Percentiles rank a stretch among this genome's conserved stretches.
phyloP scores from a whole-genome alignment of 2,329 filamentous ascomycete genomes.

The Diaporthe sp. region DNA sequence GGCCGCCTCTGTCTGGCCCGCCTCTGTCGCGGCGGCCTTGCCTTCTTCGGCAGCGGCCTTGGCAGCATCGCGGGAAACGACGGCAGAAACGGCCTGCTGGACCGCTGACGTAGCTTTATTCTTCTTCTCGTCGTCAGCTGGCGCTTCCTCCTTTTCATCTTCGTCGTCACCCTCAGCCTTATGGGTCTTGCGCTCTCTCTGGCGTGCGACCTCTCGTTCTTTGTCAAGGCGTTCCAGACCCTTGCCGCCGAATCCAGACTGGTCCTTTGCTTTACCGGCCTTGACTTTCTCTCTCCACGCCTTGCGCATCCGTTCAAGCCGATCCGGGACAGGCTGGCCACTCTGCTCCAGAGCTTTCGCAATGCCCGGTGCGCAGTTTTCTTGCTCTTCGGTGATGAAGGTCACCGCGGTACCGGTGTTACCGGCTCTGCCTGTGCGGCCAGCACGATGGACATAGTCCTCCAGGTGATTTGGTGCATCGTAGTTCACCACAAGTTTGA shows the following conservation, averaged over 20 bases:
- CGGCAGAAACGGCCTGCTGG: constrained; percentile 68
- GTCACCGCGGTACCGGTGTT: constrained; percentile 96
- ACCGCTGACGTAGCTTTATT: constrained; percentile 75
- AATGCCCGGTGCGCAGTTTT: constrained; percentile 89
- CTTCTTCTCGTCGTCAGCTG: constrained; percentile 74
- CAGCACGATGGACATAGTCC: constrained; percentile 95
- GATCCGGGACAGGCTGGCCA: constrained; percentile 82
- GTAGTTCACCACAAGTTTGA: constrained; percentile 96
- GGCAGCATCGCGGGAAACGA: constrained; percentile 62
- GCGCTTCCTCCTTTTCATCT: constrained; percentile 75
- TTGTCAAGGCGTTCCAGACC: constrained; percentile 92
- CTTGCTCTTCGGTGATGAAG: constrained; percentile 91
- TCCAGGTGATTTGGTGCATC: constrained; percentile 94
- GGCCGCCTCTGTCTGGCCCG: constrained; percentile 45
- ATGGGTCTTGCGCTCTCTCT: constrained; percentile 88
- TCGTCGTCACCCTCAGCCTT: constrained; percentile 86
- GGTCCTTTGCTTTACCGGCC: constrained; percentile 88
- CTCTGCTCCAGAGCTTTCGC: constrained; percentile 94
- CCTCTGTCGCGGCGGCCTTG: constrained; percentile 42
- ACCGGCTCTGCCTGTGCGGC: constrained; percentile 92
- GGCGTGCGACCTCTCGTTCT: constrained; percentile 86
- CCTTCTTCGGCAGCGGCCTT: constrained; percentile 54
- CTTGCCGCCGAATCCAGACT: constrained; percentile 93
- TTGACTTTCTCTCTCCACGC: constrained; percentile 91
- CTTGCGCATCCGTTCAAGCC: constrained; percentile 72